Conservation (phyloP, 208 protist species). For the Leishmania arabica region DNA sequence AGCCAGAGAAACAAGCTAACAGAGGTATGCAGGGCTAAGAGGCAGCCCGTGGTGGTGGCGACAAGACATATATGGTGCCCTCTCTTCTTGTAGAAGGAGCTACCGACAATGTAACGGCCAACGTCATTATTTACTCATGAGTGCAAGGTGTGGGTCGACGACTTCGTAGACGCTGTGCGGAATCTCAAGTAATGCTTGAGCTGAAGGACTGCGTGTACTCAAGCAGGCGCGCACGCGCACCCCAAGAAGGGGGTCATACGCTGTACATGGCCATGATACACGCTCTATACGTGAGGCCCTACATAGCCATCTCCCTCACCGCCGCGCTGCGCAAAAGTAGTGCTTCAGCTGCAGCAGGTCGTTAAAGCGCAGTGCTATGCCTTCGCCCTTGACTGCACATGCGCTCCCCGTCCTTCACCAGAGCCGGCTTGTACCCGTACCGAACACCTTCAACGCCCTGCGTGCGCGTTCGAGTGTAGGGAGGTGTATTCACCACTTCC, state of each 20-base stretch:
- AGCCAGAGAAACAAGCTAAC: constrained; percentile 12
- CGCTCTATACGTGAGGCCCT: too few relatives aligned
- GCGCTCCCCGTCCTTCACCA: constrained; percentile 8
- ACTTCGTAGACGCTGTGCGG: constrained; percentile 64
- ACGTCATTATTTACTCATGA: constrained; percentile 27
- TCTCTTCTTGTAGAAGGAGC: constrained; percentile 34
- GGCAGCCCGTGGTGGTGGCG: constrained; percentile 31
- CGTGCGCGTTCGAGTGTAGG: constrained; percentile 1
- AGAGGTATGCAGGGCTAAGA: constrained; percentile 20
- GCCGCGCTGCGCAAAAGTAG: constrained; percentile 2
- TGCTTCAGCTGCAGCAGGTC: constrained; percentile 20
- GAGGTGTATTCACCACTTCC: constrained; percentile 1
- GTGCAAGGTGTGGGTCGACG: constrained; percentile 31
- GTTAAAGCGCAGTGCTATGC: constrained; percentile 3
- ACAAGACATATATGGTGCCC: constrained; percentile 27
- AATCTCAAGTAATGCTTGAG: constrained; percentile 24
- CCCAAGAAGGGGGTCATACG: constrained; percentile 1
- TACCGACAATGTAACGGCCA: constrained; percentile 35
- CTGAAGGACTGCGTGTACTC: constrained; percentile 25
- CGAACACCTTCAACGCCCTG: neutral
- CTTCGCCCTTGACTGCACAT: neutral
- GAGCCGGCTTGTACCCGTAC: constrained; percentile 11
- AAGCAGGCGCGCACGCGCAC: constrained; percentile 25
- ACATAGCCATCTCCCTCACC: neutral
- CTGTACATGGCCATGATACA: neutral